Conservation (phyloP, 306 rosid species). For the Rosa multiflora region DNA sequence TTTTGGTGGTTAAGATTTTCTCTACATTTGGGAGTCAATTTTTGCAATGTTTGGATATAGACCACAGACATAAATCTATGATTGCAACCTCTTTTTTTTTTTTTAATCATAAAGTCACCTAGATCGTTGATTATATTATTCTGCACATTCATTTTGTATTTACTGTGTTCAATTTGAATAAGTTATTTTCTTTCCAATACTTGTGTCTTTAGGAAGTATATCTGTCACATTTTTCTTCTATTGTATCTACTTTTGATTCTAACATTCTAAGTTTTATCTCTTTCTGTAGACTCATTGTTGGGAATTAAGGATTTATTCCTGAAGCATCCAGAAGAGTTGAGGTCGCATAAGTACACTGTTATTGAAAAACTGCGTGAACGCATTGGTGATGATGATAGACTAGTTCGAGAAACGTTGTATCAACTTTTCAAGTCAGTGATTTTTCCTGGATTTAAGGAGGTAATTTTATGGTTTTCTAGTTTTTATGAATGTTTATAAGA, state of each 20-base stretch:
- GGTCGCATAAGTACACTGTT: conserved; percentile 62
- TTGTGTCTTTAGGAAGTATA: neutral
- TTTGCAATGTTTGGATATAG: neutral
- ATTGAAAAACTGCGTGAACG: conserved; percentile 80
- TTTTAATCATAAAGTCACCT: conserved; percentile 5
- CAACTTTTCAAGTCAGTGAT: conserved; percentile 69
- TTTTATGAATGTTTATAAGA: neutral
- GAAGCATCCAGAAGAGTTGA: conserved; percentile 66
- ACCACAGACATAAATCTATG: neutral
- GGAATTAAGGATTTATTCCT: conserved; percentile 75
- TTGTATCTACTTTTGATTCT: conserved; percentile 9
- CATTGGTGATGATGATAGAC: conserved; percentile 70
- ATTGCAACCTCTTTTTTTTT: neutral
- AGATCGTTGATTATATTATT: neutral
- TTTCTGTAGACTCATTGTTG: conserved; percentile 62
- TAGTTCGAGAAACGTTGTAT: conserved; percentile 63
- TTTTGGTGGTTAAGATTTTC: neutral
- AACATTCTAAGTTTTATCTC: conserved; percentile 11
- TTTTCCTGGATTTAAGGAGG: conserved; percentile 80
- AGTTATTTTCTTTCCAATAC: neutral
- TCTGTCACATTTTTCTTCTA: conserved; percentile 11
- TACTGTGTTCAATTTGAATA: neutral
- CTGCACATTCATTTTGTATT: neutral
- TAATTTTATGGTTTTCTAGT: conserved; percentile 20
- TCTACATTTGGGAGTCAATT: neutral